Evolutionary conservation across 108 stramenopile species (phyloP).

Genomic region (Licmophora abbreviata): DNA sequence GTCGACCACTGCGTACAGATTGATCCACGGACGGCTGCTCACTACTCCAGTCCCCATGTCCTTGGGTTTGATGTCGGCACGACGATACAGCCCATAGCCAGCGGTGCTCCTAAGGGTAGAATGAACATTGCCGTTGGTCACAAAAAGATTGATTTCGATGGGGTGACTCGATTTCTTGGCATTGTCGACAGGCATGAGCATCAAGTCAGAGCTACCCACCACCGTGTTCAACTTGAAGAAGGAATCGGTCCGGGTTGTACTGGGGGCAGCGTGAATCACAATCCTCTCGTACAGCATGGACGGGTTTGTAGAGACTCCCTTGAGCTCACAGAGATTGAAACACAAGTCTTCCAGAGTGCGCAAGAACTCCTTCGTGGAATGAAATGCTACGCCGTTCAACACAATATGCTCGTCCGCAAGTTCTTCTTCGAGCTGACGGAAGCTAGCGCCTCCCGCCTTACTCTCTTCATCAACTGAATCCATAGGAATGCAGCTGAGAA

Average conservation of each 20-base stretch:
- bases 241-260: conserved; percentile 21
- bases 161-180: conserved; percentile 9
- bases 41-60: conserved; percentile 10
- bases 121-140: conserved; percentile 48
- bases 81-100: conserved; percentile 54
- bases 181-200: conserved; percentile 14
- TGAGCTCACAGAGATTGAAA: conserved; percentile 18
- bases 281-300: conserved; percentile 18
- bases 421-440: conserved; percentile 44
- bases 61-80: conserved; percentile 33
- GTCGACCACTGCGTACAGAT: conserved; percentile 36
- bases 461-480: conserved; percentile 9
- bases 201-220: conserved; percentile 31
- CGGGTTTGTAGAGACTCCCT: conserved; percentile 2
- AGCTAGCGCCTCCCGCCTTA: conserved; percentile 2
- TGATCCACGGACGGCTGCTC: conserved; percentile 50
- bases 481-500: conserved; percentile 23
- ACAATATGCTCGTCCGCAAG: conserved; percentile 24
- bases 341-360: conserved; percentile 20
- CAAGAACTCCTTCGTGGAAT: conserved; percentile 13
- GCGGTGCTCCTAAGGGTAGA: conserved; percentile 34
- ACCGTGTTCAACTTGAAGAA: conserved; percentile 33
- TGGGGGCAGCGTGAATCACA: conserved; percentile 14
- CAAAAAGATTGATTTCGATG: conserved; percentile 52
- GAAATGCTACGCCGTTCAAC: conserved; percentile 52